Evolutionary conservation across 345 rosid species (phyloP).

Genomic region (Euphorbia pulcherrima): DNA sequence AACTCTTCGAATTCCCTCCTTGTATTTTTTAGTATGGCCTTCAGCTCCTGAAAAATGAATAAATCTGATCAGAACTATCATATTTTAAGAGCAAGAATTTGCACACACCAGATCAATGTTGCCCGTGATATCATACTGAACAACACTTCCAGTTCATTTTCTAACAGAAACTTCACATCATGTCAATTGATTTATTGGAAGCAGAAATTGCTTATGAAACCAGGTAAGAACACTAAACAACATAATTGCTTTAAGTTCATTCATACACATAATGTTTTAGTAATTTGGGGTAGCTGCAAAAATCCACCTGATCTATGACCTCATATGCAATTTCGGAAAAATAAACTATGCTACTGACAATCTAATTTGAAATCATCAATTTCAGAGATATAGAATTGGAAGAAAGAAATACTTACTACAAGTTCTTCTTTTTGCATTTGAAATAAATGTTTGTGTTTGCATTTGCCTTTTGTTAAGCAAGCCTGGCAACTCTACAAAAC

Average conservation of each 20-base stretch:
- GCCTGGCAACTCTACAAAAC: conserved; percentile 49
- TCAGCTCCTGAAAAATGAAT: conserved; percentile 50
- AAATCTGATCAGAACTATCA: not conserved
- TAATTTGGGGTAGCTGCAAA: not conserved
- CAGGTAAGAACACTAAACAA: not conserved
- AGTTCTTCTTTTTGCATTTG: conserved; percentile 75
- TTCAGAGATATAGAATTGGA: not conserved
- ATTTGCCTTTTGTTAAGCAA: conserved; percentile 36
- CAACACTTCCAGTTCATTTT: not conserved
- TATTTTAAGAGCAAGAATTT: not conserved
- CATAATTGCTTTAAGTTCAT: not conserved
- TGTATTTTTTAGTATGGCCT: conserved; percentile 49
- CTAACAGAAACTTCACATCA: not conserved
- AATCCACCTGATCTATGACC: not conserved
- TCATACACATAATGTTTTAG: not conserved
- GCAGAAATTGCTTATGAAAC: not conserved
- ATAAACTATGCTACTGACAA: too few relatives aligned
- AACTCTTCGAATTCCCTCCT: conserved; percentile 64
- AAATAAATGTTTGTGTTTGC: conserved; percentile 46
- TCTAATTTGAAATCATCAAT: too few relatives aligned
- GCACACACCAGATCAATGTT: not conserved
- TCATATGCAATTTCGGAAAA: not conserved
- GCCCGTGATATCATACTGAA: not conserved
- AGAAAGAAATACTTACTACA: conserved; percentile 37
- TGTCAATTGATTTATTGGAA: not conserved